Percentiles rank a stretch among this genome's conserved stretches.
These are phyloP conservation scores for Gigaspora rosea DNA, from an alignment of 192 early-diverging fungal species.

Conservation along the genomic window DNA sequence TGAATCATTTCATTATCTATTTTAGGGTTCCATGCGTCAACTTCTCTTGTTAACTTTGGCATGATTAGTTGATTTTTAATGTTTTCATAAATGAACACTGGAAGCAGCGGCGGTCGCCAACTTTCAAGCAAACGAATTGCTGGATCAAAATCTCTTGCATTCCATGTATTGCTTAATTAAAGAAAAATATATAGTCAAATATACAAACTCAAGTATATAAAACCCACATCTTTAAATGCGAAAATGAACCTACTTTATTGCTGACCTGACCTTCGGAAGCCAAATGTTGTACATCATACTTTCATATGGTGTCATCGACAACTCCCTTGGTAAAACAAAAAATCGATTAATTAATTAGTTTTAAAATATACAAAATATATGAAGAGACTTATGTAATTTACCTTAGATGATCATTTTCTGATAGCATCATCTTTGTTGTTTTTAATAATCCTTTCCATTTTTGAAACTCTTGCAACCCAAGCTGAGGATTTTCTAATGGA, in stretches of 20 bases:
- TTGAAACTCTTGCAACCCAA: slow-evolving; percentile 50
- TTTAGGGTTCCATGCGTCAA: slow-evolving; percentile 66
- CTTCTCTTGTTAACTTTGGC: slow-evolving; percentile 68
- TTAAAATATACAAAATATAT: not conserved
- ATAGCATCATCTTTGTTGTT: not conserved
- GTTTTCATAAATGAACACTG: slow-evolving; percentile 71
- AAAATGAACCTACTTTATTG: slow-evolving; percentile 68
- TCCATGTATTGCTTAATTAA: slow-evolving; percentile 68
- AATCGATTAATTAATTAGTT: not conserved
- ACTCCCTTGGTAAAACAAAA: not conserved
- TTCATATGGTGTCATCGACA: slow-evolving; percentile 76
- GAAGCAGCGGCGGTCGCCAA: slow-evolving; percentile 68
- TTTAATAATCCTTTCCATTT: slow-evolving; percentile 63
- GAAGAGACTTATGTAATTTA: not conserved
- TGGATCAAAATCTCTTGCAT: slow-evolving; percentile 63
- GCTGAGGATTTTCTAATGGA: slow-evolving; percentile 61
- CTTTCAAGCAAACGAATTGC: slow-evolving; percentile 67
- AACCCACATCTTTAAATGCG: not conserved
- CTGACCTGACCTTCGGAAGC: slow-evolving; percentile 75
- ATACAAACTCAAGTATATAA: not conserved
- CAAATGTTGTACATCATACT: slow-evolving; percentile 74
- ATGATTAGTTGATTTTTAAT: slow-evolving; percentile 78
- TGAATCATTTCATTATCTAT: slow-evolving; percentile 62
- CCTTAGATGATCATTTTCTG: too few relatives aligned
- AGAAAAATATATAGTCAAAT: slow-evolving; percentile 6